A percentile compares a stretch with the other conserved stretches of the same genome.
Conservation (phyloP, 805 yeast species). For the Cyberlindnera veronae region DNA sequence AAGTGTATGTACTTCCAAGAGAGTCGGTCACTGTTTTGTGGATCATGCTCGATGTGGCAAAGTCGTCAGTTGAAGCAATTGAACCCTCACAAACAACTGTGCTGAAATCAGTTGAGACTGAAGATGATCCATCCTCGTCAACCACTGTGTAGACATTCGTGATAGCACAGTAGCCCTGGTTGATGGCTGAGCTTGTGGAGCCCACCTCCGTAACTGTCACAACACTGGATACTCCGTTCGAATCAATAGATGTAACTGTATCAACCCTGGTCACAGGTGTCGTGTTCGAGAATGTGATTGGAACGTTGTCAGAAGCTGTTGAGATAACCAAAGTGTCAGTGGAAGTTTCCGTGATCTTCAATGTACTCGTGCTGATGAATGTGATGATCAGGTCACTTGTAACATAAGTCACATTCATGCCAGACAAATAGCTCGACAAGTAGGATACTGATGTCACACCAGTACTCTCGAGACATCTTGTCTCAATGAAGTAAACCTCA, state of each 20-base stretch:
- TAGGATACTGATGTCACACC: constrained; percentile 20
- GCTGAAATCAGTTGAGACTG: constrained; percentile 6
- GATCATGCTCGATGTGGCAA: constrained; percentile 7
- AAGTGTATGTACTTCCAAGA: constrained; percentile 7
- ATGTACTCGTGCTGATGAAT: constrained; percentile 22
- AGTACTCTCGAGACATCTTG: constrained; percentile 22
- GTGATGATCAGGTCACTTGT: constrained; percentile 22
- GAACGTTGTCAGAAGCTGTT: constrained; percentile 5
- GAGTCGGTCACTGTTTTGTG: constrained; percentile 13
- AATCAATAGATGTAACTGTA: constrained; percentile 9
- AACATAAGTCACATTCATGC: constrained; percentile 21
- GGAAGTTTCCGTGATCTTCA: constrained; percentile 19
- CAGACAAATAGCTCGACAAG: constrained; percentile 18
- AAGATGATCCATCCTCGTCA: constrained; percentile 5
- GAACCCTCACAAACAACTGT: constrained; percentile 14
- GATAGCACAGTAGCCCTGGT: constrained; percentile 17
- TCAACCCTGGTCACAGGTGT: constrained; percentile 1
- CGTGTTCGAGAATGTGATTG: constrained; percentile 1
- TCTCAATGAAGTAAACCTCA: constrained; percentile 17
- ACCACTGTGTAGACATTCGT: constrained; percentile 11
- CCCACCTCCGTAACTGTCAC: constrained; percentile 12
- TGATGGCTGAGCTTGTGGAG: constrained; percentile 12
- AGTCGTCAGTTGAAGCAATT: not conserved
- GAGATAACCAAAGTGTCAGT: constrained; percentile 21
- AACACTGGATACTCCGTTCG: constrained; percentile 7